Evolutionary conservation across 1,284 basidiomycete species (phyloP).

Genomic region (Cryptococcus sp.): DNA sequence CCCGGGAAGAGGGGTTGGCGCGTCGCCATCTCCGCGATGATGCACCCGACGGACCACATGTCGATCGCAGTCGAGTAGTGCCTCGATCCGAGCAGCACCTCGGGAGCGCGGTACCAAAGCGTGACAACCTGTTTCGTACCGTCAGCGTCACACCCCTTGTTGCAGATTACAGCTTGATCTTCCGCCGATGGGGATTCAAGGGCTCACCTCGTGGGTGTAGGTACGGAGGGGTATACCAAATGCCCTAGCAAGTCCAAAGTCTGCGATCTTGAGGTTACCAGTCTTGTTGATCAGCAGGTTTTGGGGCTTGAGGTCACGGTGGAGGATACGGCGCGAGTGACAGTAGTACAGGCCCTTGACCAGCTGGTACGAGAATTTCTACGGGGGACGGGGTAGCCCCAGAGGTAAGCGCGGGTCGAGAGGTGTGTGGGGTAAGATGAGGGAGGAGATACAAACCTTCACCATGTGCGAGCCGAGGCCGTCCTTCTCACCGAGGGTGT

Average conservation of each 20-base stretch:
- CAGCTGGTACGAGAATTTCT: conserved; percentile 69
- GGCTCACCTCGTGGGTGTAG: conserved; percentile 89
- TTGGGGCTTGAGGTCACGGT: conserved; percentile 96
- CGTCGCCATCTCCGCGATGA: conserved; percentile 87
- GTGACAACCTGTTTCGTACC: conserved; percentile 75
- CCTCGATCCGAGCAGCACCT: conserved; percentile 92
- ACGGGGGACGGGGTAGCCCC: background rate
- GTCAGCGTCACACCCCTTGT: background rate
- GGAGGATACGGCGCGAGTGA: conserved; percentile 96
- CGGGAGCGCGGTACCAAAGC: conserved; percentile 98
- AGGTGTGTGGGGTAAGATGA: background rate
- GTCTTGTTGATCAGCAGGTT: conserved; percentile 90
- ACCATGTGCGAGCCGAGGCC: conserved; percentile 92
- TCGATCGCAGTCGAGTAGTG: conserved; percentile 99
- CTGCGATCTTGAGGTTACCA: conserved; percentile 89
- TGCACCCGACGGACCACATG: conserved; percentile 98
- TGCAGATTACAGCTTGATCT: too few relatives aligned
- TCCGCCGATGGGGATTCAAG: conserved; percentile 78
- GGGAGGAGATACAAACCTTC: conserved; percentile 66
- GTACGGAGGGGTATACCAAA: conserved; percentile 97
- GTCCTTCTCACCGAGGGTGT: conserved; percentile 91
- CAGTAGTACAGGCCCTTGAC: conserved; percentile 98
- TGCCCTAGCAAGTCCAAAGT: conserved; percentile 93
- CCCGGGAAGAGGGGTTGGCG: conserved; percentile 90
- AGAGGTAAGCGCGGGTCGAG: background rate